A percentile compares a stretch with the other conserved stretches of the same genome.
These are phyloP conservation scores for Volvariella surrecta DNA, from an alignment of 1,284 basidiomycete genomes.

Conservation along the genomic window DNA sequence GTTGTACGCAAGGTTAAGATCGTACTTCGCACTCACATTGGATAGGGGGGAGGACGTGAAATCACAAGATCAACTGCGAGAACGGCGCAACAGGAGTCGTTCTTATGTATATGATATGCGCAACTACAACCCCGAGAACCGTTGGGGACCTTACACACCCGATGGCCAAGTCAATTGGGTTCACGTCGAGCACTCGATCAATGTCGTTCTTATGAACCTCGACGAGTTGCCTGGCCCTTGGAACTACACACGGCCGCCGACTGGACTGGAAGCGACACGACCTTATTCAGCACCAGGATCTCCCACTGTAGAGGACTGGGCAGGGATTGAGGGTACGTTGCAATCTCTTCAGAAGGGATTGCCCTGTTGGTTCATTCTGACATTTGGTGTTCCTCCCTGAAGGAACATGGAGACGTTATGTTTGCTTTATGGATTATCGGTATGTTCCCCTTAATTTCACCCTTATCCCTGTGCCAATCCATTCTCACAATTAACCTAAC, in stretches of 20 bases:
- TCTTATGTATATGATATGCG: slow-evolving; percentile 54
- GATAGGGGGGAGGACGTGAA: slow-evolving; percentile 18
- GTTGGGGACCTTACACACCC: slow-evolving; percentile 48
- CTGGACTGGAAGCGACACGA: slow-evolving; percentile 39
- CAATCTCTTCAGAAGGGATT: background rate
- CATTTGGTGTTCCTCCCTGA: slow-evolving; percentile 3
- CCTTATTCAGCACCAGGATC: slow-evolving; percentile 41
- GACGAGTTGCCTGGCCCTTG: slow-evolving; percentile 33
- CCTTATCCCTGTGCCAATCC: background rate
- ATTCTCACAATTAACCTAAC: background rate
- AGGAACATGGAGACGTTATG: slow-evolving; percentile 56
- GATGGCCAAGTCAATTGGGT: slow-evolving; percentile 45
- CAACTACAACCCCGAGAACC: slow-evolving; percentile 39
- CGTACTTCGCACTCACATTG: slow-evolving; percentile 33
- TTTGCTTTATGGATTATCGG: slow-evolving; percentile 73
- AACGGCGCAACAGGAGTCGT: slow-evolving; percentile 37
- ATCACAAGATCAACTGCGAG: slow-evolving; percentile 18
- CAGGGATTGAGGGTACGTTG: slow-evolving; percentile 48
- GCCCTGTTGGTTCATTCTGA: background rate
- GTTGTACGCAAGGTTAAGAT: slow-evolving; percentile 21
- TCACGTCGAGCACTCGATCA: slow-evolving; percentile 49
- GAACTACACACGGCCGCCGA: slow-evolving; percentile 34
- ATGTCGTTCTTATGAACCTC: slow-evolving; percentile 51
- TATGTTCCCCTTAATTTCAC: slow-evolving; percentile 20
- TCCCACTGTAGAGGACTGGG: slow-evolving; percentile 44